Percentiles rank a stretch among this genome's conserved stretches.
Conservation (phyloP, 768 basidiomycete genomes). For the Psilocybe cyanescens region DNA sequence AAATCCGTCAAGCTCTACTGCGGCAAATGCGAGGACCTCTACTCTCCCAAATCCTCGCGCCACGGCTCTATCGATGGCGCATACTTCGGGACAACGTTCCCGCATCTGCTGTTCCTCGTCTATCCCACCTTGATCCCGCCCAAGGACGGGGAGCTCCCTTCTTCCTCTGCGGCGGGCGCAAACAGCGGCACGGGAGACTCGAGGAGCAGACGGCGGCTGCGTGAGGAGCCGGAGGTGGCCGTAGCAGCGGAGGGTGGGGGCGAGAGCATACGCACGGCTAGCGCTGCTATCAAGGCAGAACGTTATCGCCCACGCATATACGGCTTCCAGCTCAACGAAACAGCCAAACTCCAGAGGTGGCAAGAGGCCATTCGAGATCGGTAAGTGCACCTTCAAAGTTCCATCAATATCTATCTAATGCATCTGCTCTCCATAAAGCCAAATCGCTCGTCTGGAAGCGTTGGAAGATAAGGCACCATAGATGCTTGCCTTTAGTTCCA, state of each 20-base stretch:
- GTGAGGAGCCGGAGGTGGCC: constrained; percentile 59
- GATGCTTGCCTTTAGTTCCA: background rate
- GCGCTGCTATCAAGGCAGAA: constrained; percentile 87
- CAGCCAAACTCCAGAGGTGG: constrained; percentile 93
- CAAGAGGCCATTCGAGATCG: constrained; percentile 91
- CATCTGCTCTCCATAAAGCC: constrained; percentile 30
- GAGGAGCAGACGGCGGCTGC: constrained; percentile 41
- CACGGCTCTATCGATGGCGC: constrained; percentile 99
- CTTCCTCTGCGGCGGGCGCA: constrained; percentile 15
- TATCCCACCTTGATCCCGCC: constrained; percentile 89
- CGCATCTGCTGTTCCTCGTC: constrained; percentile 95
- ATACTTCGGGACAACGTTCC: constrained; percentile 98
- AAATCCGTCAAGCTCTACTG: constrained; percentile 99
- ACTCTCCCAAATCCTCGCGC: constrained; percentile 95
- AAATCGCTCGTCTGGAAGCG: constrained; percentile 54
- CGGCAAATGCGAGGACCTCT: constrained; percentile 97
- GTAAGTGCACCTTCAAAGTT: constrained; percentile 43
- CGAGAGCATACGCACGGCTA: constrained; percentile 77
- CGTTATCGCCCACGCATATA: constrained; percentile 93
- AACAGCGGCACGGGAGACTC: constrained; percentile 25
- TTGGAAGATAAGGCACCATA: constrained; percentile 32
- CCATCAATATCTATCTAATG: background rate
- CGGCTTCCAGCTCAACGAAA: constrained; percentile 95
- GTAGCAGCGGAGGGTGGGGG: constrained; percentile 57
- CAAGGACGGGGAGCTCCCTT: constrained; percentile 22